Percentiles rank a stretch among this genome's conserved stretches.
phyloP scores from a whole-genome alignment of 78 protist species.

The slime mould (Dictyostelium discoideum) region DNA sequence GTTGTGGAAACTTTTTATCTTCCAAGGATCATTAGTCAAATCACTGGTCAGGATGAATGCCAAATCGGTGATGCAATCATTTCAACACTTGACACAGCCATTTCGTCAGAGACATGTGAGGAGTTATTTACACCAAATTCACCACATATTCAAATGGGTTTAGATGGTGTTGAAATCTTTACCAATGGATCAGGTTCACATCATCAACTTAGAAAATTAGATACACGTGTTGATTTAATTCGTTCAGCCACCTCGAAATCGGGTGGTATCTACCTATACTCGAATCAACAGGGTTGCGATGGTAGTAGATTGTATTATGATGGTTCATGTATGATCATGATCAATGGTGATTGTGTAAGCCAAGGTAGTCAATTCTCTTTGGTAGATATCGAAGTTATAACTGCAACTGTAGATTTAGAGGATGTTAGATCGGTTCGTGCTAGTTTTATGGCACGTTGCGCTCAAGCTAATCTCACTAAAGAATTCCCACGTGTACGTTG shows the following conservation, averaged over 20 bases:
- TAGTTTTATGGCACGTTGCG: constrained; percentile 45
- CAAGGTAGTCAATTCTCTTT: constrained; percentile 88
- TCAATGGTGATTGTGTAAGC: constrained; percentile 88
- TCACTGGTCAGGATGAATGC: constrained; percentile 50
- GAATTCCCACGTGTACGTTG: constrained; percentile 79
- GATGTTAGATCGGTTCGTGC: constrained; percentile 64
- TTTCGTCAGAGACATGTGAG: constrained; percentile 89
- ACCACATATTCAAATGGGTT: constrained; percentile 78
- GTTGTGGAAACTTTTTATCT: constrained; percentile 53
- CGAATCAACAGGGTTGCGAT: constrained; percentile 91
- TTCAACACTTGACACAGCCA: constrained; percentile 35
- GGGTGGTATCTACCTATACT: constrained; percentile 78
- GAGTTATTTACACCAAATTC: constrained; percentile 91
- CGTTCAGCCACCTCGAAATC: constrained; percentile 76
- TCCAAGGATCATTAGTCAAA: constrained; percentile 42
- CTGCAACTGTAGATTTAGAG: constrained; percentile 86
- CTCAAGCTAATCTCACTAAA: constrained; percentile 49
- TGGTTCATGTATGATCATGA: constrained; percentile 87
- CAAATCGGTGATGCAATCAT: constrained; percentile 88
- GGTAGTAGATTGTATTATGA: constrained; percentile 94
- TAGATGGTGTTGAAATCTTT: constrained; percentile 91
- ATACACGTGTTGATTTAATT: constrained; percentile 86
- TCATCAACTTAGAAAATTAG: constrained; percentile 91
- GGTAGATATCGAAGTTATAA: constrained; percentile 77
- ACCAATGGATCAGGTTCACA: constrained; percentile 94